Base-by-base conservation (phyloP, 495 filamentous ascomycete species). In the Cetradonia linearis region DNA sequence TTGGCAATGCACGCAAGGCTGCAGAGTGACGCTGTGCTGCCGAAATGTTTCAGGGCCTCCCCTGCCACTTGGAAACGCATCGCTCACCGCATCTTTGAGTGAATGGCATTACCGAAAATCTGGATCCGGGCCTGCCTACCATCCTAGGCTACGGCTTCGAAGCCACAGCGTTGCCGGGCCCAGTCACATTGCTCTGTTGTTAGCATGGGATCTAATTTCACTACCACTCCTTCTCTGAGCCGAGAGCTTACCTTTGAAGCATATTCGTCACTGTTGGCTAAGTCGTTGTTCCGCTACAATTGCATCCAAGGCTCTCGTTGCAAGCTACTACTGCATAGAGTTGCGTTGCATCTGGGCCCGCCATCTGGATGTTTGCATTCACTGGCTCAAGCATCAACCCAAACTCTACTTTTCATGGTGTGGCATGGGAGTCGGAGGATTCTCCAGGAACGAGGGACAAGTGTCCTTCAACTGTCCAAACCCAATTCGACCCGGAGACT, bases 1-100 rank as follows among this genome's bases (percentile, higher is more conserved):
- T 46, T 46, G 42, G 42, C 42, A 46, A 46, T 46, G 16, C 42
- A 20, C 18, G 42, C 42, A 46, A 46, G 42, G 42, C 42, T 46
- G 42, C 42, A 46, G 23, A 20, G 23, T 46, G 42, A 46, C 42
- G 42, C 42, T 46, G 42, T 3, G 42, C 8, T 7, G 9, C 42
- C 23, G 42, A 16, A 20, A 46, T 0, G 42, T 46, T 46, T 46
- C 3, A 46, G 8, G 42, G 8, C 14, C 18, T 46, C 42, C 9
- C 42, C 23, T 20, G 9, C 13, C 42, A 46, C 16, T 7, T 20
- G 42, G 6, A 11, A 18, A 16, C 42, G 18, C 10, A 46, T 18
- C 9, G 42, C 42, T 46, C 42, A 46, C 42, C 42, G 42, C 42
- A 46, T 16, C 42, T 46, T 46, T 20, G 42, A 40, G 18, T 40